Evolutionary conservation across 2,329 filamentous ascomycete genomes (phyloP).

Genomic region (Exophiala sp.): DNA sequence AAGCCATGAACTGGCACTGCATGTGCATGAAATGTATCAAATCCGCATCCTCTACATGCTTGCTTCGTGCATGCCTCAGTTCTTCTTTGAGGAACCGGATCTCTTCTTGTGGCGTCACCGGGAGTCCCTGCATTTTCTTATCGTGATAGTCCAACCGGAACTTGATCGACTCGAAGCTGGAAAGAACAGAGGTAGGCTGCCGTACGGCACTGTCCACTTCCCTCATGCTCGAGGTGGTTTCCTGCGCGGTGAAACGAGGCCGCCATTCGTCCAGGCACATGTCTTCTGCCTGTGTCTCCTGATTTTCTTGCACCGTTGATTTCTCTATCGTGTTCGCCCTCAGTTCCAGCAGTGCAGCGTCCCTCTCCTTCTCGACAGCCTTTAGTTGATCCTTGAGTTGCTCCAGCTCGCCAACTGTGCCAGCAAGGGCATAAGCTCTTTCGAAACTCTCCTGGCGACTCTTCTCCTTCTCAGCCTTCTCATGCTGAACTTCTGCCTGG

Average conservation of each 20-base stretch:
- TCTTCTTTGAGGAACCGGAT: conserved; percentile 45
- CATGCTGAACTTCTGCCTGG: conserved; percentile 48
- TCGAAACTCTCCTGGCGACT: conserved; percentile 45
- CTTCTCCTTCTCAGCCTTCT: conserved; percentile 44
- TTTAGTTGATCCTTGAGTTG: conserved; percentile 39
- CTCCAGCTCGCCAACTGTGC: conserved; percentile 42
- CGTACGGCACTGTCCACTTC: neutral
- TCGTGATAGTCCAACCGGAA: conserved; percentile 11
- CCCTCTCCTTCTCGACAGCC: conserved; percentile 36
- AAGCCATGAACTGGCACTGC: conserved; percentile 46
- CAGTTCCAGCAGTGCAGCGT: conserved; percentile 22
- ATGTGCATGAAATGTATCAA: conserved; percentile 49
- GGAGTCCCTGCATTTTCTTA: conserved; percentile 29
- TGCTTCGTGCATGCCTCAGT: conserved; percentile 47
- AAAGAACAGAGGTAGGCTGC: neutral
- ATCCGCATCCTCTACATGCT: conserved; percentile 46
- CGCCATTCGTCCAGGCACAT: neutral
- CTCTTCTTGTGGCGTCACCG: conserved; percentile 35
- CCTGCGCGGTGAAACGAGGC: neutral
- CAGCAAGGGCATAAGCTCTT: conserved; percentile 42
- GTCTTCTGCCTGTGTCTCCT: conserved; percentile 2
- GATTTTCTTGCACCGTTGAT: neutral
- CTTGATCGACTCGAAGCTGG: conserved; percentile 11
- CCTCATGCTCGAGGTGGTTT: neutral
- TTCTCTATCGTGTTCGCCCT: conserved; percentile 9